Percentiles rank a stretch among this genome's conserved stretches.
Conservation (phyloP, 2,329 filamentous ascomycete species). For the Hysterium pulicare region DNA sequence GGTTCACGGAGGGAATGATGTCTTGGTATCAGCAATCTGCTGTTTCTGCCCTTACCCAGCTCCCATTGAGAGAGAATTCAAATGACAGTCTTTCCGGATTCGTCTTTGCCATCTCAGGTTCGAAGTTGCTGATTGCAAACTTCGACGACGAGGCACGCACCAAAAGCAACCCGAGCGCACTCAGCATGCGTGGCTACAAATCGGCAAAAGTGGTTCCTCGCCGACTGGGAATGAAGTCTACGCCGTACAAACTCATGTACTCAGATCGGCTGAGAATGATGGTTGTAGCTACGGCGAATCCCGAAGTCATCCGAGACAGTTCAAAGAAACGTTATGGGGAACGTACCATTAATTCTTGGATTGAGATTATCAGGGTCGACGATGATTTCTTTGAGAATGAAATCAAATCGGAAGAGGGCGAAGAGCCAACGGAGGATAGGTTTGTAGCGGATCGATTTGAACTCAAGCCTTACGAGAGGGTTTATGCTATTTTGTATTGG, state of each 20-base stretch:
- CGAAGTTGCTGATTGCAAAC: slow-evolving; percentile 47
- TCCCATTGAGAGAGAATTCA: slow-evolving; percentile 20
- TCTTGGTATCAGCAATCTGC: slow-evolving; percentile 28
- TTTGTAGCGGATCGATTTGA: slow-evolving; percentile 51
- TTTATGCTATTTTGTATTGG: slow-evolving; percentile 65
- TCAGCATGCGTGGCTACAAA: neutral
- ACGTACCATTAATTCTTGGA: slow-evolving; percentile 35
- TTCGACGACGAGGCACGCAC: slow-evolving; percentile 38
- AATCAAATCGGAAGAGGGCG: neutral
- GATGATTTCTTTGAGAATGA: slow-evolving; percentile 17
- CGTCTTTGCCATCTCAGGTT: slow-evolving; percentile 48
- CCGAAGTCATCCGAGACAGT: slow-evolving; percentile 22
- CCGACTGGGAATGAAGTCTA: slow-evolving; percentile 20
- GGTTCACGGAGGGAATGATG: slow-evolving; percentile 31
- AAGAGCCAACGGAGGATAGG: slow-evolving; percentile 19
- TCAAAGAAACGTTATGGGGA: slow-evolving; percentile 23
- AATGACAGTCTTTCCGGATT: slow-evolving; percentile 40
- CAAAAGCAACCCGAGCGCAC: slow-evolving; percentile 4
- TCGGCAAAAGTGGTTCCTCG: slow-evolving; percentile 22
- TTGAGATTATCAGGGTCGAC: slow-evolving; percentile 23
- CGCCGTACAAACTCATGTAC: slow-evolving; percentile 41
- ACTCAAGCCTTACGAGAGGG: slow-evolving; percentile 56
- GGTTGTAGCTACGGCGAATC: slow-evolving; percentile 44
- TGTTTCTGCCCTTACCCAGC: slow-evolving; percentile 30
- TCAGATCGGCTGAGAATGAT: slow-evolving; percentile 46